Conservation (phyloP, 495 filamentous ascomycete species). For the Podospora appendiculata region DNA sequence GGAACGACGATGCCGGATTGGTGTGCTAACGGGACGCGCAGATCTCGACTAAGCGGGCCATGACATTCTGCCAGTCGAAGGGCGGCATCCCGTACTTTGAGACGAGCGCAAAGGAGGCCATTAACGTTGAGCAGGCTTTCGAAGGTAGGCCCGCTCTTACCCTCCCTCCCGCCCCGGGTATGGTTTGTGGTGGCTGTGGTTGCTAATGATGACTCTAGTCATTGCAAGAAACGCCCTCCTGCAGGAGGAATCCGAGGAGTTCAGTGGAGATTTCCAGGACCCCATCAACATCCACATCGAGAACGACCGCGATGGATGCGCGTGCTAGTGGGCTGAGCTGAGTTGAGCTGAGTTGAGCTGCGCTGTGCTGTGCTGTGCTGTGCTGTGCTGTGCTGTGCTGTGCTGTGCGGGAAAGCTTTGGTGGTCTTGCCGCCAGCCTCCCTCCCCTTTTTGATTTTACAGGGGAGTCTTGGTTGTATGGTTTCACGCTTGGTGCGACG, state of each 20-base stretch:
- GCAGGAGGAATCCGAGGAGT: constrained; percentile 93
- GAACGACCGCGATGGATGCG: constrained; percentile 83
- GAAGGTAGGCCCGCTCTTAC: constrained; percentile 53
- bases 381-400: neutral
- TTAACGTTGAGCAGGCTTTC: constrained; percentile 98
- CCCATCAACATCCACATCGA: constrained; percentile 96
- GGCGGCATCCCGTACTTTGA: constrained; percentile 98
- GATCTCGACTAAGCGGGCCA: constrained; percentile 91
- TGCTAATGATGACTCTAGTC: constrained; percentile 45
- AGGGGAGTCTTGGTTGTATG: constrained; percentile 15
- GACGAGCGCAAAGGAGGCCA: constrained; percentile 96
- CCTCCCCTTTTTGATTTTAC: too few relatives aligned
- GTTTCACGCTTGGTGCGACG: constrained; percentile 22
- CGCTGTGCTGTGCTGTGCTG: neutral
- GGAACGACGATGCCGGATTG: too few relatives aligned
- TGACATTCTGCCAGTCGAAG: constrained; percentile 96
- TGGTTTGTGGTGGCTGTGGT: neutral
- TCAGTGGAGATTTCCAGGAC: constrained; percentile 87
- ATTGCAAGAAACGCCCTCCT: constrained; percentile 92
- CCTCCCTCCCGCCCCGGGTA: too few relatives aligned
- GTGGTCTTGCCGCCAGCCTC: neutral
- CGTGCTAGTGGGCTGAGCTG: constrained; percentile 50
- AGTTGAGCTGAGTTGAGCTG: neutral
- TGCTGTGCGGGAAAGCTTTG: neutral
- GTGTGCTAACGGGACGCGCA: constrained; percentile 18